Conservation (phyloP, 441 rosid species). For the Corymbia calophylla region DNA sequence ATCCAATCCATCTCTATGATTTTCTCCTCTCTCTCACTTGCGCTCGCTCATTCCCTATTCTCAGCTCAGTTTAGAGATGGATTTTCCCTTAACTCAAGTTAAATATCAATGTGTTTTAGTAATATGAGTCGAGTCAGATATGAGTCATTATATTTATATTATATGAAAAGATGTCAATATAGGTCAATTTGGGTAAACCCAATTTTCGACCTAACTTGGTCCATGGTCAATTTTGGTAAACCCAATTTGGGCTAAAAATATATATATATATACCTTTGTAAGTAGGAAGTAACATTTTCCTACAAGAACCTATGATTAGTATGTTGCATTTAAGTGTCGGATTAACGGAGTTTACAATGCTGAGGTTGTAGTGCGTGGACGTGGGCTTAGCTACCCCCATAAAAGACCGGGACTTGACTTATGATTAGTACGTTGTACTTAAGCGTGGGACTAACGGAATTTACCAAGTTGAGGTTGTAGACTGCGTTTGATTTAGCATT, state of each 20-base stretch:
- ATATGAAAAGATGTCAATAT: rapidly evolving
- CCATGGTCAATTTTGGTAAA: no score
- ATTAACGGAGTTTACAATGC: not conserved
- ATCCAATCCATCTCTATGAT: rapidly evolving
- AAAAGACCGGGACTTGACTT: not conserved
- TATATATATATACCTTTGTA: not conserved
- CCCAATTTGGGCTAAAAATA: no score
- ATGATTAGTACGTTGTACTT: no score
- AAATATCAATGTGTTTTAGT: rapidly evolving
- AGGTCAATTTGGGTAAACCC: rapidly evolving
- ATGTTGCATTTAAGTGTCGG: not conserved
- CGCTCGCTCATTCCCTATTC: not conserved
- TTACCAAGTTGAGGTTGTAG: no score
- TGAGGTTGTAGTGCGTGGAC: not conserved
- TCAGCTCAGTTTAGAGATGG: not conserved
- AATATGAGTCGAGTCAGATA: rapidly evolving
- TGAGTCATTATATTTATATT: rapidly evolving
- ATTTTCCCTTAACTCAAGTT: rapidly evolving
- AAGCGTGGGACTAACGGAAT: no score
- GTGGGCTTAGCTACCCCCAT: not conserved
- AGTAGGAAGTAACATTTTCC: not conserved
- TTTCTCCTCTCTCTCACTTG: rapidly evolving
- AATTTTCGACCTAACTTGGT: no score
- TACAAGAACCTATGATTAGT: not conserved
- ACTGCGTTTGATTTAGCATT: no score